Conservation (phyloP, 2,329 filamentous ascomycete genomes). For the Sporothrix protearum region DNA sequence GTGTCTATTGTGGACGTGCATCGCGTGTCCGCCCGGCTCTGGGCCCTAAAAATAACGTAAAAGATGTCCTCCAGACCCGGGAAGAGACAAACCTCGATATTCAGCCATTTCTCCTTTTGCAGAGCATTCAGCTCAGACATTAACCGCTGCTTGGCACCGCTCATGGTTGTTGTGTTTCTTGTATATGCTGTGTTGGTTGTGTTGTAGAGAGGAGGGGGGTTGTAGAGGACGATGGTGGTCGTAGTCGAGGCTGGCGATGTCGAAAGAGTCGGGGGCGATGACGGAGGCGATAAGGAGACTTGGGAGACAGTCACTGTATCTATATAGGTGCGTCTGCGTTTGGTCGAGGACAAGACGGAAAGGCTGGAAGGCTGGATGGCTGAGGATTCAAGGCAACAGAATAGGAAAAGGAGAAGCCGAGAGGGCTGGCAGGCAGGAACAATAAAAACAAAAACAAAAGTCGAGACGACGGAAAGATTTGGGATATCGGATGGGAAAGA, state of each 20-base stretch:
- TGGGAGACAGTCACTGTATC: not conserved
- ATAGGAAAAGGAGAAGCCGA: not conserved
- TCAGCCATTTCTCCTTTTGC: constrained; percentile 87
- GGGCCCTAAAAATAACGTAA: too few species aligned
- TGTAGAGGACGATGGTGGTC: not conserved
- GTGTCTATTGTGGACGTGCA: constrained; percentile 1
- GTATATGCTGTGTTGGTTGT: not conserved
- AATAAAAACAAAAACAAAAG: not conserved
- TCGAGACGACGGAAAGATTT: not conserved
- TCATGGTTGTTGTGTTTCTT: constrained; percentile 35
- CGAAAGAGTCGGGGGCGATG: constrained; percentile 4
- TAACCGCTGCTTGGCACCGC: constrained; percentile 70
- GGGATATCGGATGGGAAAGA: not conserved
- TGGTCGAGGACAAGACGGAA: not conserved
- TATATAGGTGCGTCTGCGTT: not conserved
- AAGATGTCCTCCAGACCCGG: not conserved
- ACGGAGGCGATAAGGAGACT: not conserved
- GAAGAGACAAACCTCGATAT: constrained; percentile 65
- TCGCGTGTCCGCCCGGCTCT: not conserved
- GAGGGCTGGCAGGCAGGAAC: not conserved
- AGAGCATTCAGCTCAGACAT: constrained; percentile 84
- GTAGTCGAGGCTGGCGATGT: not conserved
- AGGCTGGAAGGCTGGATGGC: not conserved
- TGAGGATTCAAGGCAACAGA: not conserved
- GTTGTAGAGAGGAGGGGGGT: not conserved